Base-by-base conservation (phyloP, 306 rosid species). In the Canavalia gladiata region DNA sequence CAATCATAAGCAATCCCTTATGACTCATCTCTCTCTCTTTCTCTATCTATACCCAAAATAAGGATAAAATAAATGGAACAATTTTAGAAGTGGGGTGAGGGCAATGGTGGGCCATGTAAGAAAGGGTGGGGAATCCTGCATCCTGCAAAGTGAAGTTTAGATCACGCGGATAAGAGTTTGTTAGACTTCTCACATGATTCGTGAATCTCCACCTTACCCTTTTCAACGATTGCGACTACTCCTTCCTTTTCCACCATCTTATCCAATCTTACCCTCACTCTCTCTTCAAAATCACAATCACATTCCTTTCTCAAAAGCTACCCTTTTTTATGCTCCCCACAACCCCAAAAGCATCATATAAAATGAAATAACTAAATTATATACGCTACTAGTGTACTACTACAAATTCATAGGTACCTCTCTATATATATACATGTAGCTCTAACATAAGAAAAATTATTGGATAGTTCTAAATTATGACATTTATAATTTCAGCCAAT, bases 151-250 rank as follows among this genome's bases (percentile, higher is more conserved):
- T 79, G 78, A 83, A 85, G 87, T 68, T 83, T 52, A 74, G 73
- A 85, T 88, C 93, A 88, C 90, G 89, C 86, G 79, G 68, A 75
- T 74, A n/a, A 10, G 81, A 45, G 87, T 91, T 87, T 83, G 90
- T 86, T 86, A 80, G 82, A 54, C 31, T 51, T 62, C n/a, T 93
- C 94, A 93, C 97, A 89, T 89, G 98, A 89, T 86, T 87, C 89
- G 66, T 86, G 86, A 84, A 70, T 85, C 83, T 81, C 89, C 83
- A 83, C 3, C 93, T 84, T 57, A 13, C 84, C 72, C 87, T 85
- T 89, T 90, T 86, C 89, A 86, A 92, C 72, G 75, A 86, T 86
- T 85, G 77, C 83, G 84, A 87, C 91, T 50, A 35, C 84, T 46
- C 29, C 10, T 18, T 33, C 50, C n/a, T 42, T 45, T 18, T 51